Evolutionary conservation across 75 land plant genomes (phyloP), one percentile per base, ranked within the genome.

Genomic region (Gnetum montanum): DNA sequence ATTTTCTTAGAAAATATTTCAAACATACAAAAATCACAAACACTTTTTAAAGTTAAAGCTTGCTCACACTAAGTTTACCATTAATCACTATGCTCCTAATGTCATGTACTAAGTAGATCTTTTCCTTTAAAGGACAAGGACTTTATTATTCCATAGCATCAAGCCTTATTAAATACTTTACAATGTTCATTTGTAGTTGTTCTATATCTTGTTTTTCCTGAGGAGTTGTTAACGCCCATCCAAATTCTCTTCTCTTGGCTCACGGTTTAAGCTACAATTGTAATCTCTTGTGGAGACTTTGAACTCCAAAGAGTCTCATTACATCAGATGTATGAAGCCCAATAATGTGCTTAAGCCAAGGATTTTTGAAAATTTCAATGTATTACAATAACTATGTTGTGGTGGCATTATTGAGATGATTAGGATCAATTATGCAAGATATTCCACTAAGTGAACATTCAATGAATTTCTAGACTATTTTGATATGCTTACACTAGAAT

Each of bases 361-460:
- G 7, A 85, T 81, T 49, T 90, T 90, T 75, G 96, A 90, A 61
- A 86, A 90, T 59, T 54, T 62, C 59, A 90, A 86, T 70, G 96
- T 90, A 36, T 46, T 90, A 18, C 80, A 83, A 53, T 92, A 90
- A 49, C 69, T 90, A 41, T 76, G 92, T 58, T 90, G 96, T 71
- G 96, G 91, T 91, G 96, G 91, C 49, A 88, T 90, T 27, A 65
- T 90, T 18, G 91, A 90, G 69, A 91, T 92, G 10, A 85, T 90
- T 46, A 74, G 96, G 35, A 90, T 90, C 23, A 86, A 88, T 59
- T 90, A 88, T 72, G 91, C 87, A 36, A 92, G 96, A 15, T 90
- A 90, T 67, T 92, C 92, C 18, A 90, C 91, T 15, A 71, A 85
- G 56, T 78, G 88, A 45, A 74, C 82, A 22, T 90, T 90, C 73